Percentiles rank a stretch among this genome's conserved stretches.
These are phyloP conservation scores for Venturiaceae sp. DNA, from an alignment of 2,329 filamentous ascomycete genomes.

Conservation along the genomic window DNA sequence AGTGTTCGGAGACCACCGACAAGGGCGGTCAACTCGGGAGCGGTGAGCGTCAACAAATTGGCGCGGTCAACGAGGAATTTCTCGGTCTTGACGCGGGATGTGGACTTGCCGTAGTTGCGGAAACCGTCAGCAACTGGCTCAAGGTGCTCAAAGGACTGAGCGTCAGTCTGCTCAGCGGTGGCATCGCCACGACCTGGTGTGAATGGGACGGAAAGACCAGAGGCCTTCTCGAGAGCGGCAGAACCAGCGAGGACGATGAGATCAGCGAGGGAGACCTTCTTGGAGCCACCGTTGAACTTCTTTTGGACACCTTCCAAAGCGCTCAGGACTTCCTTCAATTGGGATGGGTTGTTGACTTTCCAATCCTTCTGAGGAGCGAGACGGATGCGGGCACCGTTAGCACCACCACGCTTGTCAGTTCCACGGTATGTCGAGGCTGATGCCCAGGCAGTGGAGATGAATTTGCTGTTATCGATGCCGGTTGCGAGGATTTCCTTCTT, in stretches of 20 bases:
- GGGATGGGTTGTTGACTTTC: conserved; percentile 63
- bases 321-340: conserved; percentile 52
- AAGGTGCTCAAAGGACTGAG: conserved; percentile 52
- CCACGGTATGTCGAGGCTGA: conserved; percentile 64
- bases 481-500: conserved; percentile 9
- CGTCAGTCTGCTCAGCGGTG: conserved; percentile 61
- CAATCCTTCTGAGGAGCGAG: conserved; percentile 63
- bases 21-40: conserved; percentile 61
- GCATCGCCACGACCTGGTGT: conserved; percentile 64
- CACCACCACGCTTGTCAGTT: conserved; percentile 72
- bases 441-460: conserved; percentile 59
- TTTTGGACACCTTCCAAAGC: conserved; percentile 56
- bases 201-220: conserved; percentile 58
- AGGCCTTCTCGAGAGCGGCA: conserved; percentile 64
- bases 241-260: conserved; percentile 66
- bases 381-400: conserved; percentile 70
- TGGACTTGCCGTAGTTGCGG: conserved; percentile 65
- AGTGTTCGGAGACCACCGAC: conserved; percentile 63
- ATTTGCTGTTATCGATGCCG: conserved; percentile 44
- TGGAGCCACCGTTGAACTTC: conserved; percentile 49
- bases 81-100: conserved; percentile 52
- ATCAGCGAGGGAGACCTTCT: conserved; percentile 71
- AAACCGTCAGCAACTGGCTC: conserved; percentile 66
- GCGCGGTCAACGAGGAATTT: conserved; percentile 64
- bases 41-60: conserved; percentile 58